Conservation (phyloP, 192 early-diverging fungal genomes). For the Coemansia sp. region DNA sequence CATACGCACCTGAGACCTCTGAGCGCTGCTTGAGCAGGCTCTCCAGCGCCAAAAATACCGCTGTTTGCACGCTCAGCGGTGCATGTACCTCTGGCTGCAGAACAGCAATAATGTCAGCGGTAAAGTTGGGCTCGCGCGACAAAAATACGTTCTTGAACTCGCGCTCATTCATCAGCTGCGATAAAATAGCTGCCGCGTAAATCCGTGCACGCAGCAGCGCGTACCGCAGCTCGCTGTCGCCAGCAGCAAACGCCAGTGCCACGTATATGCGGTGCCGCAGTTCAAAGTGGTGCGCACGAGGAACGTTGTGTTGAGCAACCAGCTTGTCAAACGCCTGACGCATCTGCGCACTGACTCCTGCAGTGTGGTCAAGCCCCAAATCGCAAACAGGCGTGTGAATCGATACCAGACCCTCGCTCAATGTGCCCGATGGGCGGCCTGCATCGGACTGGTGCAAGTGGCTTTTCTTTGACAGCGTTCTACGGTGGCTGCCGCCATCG, state of each 20-base stretch:
- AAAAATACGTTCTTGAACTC: conserved; percentile 71
- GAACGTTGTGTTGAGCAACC: conserved; percentile 66
- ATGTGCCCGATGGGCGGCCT: conserved; percentile 1
- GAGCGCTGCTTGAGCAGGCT: conserved; percentile 76
- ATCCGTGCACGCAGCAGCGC: conserved; percentile 72
- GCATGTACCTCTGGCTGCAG: conserved; percentile 70
- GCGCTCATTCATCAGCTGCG: conserved; percentile 56
- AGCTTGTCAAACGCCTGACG: conserved; percentile 58
- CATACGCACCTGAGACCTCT: conserved; percentile 75
- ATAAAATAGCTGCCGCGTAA: conserved; percentile 74
- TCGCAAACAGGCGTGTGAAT: conserved; percentile 58
- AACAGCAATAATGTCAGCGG: conserved; percentile 72
- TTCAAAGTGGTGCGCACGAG: conserved; percentile 70
- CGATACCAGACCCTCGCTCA: conserved; percentile 37
- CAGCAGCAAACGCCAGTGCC: conserved; percentile 59
- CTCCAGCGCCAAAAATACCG: conserved; percentile 79
- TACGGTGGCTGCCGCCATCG: conserved; percentile 9
- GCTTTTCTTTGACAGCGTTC: conserved; percentile 18
- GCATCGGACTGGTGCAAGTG: conserved; percentile 7
- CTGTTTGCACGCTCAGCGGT: conserved; percentile 72
- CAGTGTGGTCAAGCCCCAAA: conserved; percentile 13
- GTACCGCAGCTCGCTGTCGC: conserved; percentile 48
- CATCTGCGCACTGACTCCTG: conserved; percentile 50
- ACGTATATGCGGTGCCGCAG: conserved; percentile 80
- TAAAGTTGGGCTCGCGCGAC: conserved; percentile 86